These are phyloP conservation scores for Blastocladiella britannica DNA, from an alignment of 192 early-diverging fungal genomes.

Conservation along the genomic window DNA sequence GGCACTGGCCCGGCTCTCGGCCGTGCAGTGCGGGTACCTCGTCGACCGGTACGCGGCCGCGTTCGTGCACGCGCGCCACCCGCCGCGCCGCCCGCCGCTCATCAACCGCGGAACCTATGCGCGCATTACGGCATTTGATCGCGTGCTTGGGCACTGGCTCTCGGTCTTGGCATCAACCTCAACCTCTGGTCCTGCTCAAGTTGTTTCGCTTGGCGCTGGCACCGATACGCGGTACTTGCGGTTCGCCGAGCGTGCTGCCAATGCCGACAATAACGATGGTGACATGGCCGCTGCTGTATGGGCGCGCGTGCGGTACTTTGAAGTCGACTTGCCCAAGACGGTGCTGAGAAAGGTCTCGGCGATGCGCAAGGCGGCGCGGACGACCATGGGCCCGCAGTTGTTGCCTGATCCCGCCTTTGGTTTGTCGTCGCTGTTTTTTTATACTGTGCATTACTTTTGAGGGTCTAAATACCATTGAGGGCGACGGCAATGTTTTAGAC, in stretches of 20 bases:
- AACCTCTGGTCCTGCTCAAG: conserved; percentile 36
- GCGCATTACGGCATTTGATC: conserved; percentile 45
- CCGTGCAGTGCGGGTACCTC: conserved; percentile 60
- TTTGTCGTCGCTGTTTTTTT: too few relatives aligned
- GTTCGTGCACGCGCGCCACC: conserved; percentile 44
- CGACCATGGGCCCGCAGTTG: conserved; percentile 11
- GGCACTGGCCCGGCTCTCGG: conserved; percentile 62
- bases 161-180: too few relatives aligned
- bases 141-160: conserved; percentile 38
- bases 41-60: conserved; percentile 36
- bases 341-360: conserved; percentile 53
- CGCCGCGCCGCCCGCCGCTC: conserved; percentile 59
- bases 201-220: conserved; percentile 75
- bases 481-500: conserved; percentile 3
- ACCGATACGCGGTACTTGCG: conserved; percentile 81
- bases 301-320: conserved; percentile 44
- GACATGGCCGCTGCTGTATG: background rate
- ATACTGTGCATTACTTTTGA: too few relatives aligned
- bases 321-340: conserved; percentile 81
- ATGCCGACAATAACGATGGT: conserved; percentile 2
- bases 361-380: conserved; percentile 14
- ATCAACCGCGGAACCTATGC: conserved; percentile 83
- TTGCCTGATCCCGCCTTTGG: conserved; percentile 17
- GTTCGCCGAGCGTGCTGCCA: conserved; percentile 28
- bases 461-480: too few relatives aligned